phyloP scores from a whole-genome alignment of 352 stramenopile genomes.

The Phytophthora megakarya region DNA sequence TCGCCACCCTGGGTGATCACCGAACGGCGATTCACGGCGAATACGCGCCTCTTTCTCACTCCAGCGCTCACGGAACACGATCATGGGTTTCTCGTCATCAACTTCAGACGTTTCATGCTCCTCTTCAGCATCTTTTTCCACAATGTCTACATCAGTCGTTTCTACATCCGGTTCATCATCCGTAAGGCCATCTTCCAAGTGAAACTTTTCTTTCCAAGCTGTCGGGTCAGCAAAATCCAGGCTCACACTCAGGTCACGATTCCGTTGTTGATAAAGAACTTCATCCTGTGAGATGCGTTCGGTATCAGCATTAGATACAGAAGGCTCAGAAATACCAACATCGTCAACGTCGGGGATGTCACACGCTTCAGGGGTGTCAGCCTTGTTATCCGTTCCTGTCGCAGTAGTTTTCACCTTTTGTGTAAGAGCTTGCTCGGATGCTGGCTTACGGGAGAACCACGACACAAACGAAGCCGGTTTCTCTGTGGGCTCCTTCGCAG shows the following conservation, averaged over 20 bases:
- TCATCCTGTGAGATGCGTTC: slow-evolving; percentile 42
- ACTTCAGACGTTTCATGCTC: slow-evolving; percentile 33
- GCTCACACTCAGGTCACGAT: slow-evolving; percentile 67
- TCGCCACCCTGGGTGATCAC: slow-evolving; percentile 63
- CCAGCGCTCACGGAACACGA: slow-evolving; percentile 84
- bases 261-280: slow-evolving; percentile 25
- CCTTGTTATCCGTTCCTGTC: neutral
- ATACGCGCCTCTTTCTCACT: slow-evolving; percentile 78
- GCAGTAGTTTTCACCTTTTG: slow-evolving; percentile 1
- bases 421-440: neutral
- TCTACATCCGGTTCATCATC: slow-evolving; percentile 55
- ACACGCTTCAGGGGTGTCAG: slow-evolving; percentile 10
- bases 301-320: slow-evolving; percentile 11
- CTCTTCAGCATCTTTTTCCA: slow-evolving; percentile 16
- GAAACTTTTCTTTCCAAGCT: slow-evolving; percentile 78
- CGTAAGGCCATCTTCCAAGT: slow-evolving; percentile 67
- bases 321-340: neutral
- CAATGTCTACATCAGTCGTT: slow-evolving; percentile 20
- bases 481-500: slow-evolving; percentile 8
- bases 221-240: slow-evolving; percentile 75
- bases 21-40: slow-evolving; percentile 55
- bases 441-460: slow-evolving; percentile 43
- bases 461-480: slow-evolving; percentile 33
- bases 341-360: slow-evolving; percentile 4
- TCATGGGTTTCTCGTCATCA: slow-evolving; percentile 70